phyloP scores from a whole-genome alignment of 2,329 filamentous ascomycete genomes.

The Thelonectria discophora region DNA sequence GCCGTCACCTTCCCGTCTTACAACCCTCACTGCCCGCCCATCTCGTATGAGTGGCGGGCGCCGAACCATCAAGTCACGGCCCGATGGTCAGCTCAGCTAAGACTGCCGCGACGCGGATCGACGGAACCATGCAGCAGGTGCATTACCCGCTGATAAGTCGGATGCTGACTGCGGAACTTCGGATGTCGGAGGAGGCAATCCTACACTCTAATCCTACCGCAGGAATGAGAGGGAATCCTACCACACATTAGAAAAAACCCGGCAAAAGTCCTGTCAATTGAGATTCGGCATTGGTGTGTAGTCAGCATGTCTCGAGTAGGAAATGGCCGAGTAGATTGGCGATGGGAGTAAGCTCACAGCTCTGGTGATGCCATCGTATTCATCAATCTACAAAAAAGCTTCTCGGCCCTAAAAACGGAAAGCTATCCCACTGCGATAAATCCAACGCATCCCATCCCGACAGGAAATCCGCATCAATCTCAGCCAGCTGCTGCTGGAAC shows the following conservation, averaged over 20 bases:
- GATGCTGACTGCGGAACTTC: slow-evolving; percentile 24
- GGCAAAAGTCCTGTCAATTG: not conserved
- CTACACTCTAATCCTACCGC: too few relatives aligned
- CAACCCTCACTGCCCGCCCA: not conserved
- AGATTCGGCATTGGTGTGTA: too few relatives aligned
- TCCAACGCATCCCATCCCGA: slow-evolving; percentile 40
- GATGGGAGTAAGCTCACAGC: too few relatives aligned
- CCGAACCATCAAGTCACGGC: slow-evolving; percentile 13
- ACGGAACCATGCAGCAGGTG: slow-evolving; percentile 19
- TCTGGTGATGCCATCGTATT: not conserved
- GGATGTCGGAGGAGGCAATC: slow-evolving; percentile 10
- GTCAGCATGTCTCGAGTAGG: too few relatives aligned
- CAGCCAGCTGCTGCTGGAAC: slow-evolving; percentile 14
- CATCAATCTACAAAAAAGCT: slow-evolving; percentile 20
- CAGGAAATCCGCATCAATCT: slow-evolving; percentile 32
- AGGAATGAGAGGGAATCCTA: too few relatives aligned
- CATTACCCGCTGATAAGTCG: slow-evolving; percentile 24
- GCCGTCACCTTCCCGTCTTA: slow-evolving; percentile 23
- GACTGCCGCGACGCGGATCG: slow-evolving; percentile 1
- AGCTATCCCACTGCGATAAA: slow-evolving; percentile 39
- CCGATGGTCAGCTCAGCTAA: slow-evolving; percentile 5
- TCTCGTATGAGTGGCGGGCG: not conserved
- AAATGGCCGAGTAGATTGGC: too few relatives aligned
- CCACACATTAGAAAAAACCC: not conserved
- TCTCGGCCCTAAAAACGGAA: slow-evolving; percentile 31